Conservation (phyloP, 140 eudicot genomes). For the Oenanthe javanica region DNA sequence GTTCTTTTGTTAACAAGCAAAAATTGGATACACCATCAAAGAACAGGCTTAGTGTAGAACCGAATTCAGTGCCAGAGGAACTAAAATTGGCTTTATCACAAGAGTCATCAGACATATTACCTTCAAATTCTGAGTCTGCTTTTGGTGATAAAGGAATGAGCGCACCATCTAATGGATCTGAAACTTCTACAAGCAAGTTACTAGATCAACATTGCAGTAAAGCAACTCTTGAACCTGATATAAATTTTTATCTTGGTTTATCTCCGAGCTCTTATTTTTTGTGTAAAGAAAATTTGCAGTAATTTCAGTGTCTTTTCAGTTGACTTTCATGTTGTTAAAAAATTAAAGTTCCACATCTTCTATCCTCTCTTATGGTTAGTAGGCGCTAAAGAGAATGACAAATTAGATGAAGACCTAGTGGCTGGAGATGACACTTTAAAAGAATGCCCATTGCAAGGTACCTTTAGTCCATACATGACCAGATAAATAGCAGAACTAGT, state of each 20-base stretch:
- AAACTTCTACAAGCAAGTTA: slow-evolving; percentile 14
- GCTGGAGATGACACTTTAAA: slow-evolving; percentile 20
- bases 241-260: slow-evolving; percentile 25
- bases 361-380: slow-evolving; percentile 10
- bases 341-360: slow-evolving; percentile 6
- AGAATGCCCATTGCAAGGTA: slow-evolving; percentile 44
- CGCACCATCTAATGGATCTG: slow-evolving; percentile 19
- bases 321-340: slow-evolving; percentile 7
- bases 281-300: slow-evolving; percentile 24
- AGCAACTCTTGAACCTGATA: slow-evolving; percentile 27
- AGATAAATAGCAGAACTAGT: slow-evolving; percentile 3
- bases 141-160: slow-evolving; percentile 22
- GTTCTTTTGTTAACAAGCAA: slow-evolving; percentile 14
- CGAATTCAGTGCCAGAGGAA: slow-evolving; percentile 28
- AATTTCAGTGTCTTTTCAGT: slow-evolving; percentile 1
- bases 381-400: slow-evolving; percentile 6
- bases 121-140: slow-evolving; percentile 19
- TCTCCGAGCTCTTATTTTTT: slow-evolving; percentile 22
- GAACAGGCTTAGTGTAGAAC: slow-evolving; percentile 21
- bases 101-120: slow-evolving; percentile 17
- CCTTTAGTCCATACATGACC: slow-evolving; percentile 14
- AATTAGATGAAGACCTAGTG: slow-evolving; percentile 24
- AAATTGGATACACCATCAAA: slow-evolving; percentile 23
- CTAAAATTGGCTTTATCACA: slow-evolving; percentile 31
- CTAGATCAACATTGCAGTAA: slow-evolving; percentile 15